Evolutionary conservation across 192 early-diverging fungal genomes (phyloP).

Genomic region (Mortierella antarctica): DNA sequence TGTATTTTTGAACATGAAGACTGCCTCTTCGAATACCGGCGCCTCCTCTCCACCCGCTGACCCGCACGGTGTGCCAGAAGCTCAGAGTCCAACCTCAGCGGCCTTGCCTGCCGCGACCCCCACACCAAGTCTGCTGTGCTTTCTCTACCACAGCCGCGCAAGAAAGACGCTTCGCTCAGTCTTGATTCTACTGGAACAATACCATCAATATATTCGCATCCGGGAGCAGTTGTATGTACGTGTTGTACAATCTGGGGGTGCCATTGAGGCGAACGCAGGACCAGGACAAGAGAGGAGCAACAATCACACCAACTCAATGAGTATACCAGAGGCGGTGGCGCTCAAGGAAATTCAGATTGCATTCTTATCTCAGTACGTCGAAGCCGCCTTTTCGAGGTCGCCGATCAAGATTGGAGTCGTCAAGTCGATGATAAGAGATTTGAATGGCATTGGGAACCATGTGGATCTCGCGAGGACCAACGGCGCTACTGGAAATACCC

Average conservation of each 20-base stretch:
- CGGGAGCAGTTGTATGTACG: constrained; percentile 25
- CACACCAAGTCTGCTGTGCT: constrained; percentile 24
- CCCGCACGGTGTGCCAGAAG: constrained; percentile 1
- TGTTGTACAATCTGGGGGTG: constrained; percentile 9
- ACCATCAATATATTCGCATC: constrained; percentile 19
- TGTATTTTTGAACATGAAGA: constrained; percentile 39
- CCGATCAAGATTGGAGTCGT: constrained; percentile 32
- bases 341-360: constrained; percentile 37
- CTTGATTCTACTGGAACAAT: constrained; percentile 37
- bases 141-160: constrained; percentile 42
- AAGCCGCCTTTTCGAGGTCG: constrained; percentile 29
- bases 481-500: neutral
- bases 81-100: constrained; percentile 4
- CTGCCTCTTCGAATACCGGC: neutral
- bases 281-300: constrained; percentile 17
- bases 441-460: constrained; percentile 20
- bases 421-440: constrained; percentile 33
- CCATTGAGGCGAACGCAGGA: constrained; percentile 16
- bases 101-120: neutral
- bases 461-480: constrained; percentile 1
- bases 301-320: constrained; percentile 47
- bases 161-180: constrained; percentile 40
- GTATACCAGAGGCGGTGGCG: constrained; percentile 22
- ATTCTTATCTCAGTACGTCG: constrained; percentile 20
- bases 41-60: neutral